A percentile compares a stretch with the other conserved stretches of the same genome.
Conservation (phyloP, 2,329 filamentous ascomycete genomes). For the Nothopassalora personata region DNA sequence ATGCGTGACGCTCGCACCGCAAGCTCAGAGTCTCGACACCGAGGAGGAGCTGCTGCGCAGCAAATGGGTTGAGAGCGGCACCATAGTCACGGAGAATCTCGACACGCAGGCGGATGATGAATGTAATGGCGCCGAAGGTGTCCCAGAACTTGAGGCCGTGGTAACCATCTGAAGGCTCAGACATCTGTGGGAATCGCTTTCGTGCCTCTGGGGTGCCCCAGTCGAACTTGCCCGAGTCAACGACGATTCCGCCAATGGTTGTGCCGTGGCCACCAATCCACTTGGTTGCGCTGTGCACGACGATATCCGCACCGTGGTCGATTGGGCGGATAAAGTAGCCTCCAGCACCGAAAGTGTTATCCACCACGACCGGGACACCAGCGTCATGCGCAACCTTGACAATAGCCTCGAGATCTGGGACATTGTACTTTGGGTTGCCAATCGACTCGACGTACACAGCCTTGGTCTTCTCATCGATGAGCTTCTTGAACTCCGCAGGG, state of each 20-base stretch:
- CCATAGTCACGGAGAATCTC: conserved; percentile 88
- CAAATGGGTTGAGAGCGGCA: conserved; percentile 78
- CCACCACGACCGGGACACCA: conserved; percentile 60
- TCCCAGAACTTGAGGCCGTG: conserved; percentile 94
- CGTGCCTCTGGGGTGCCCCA: conserved; percentile 69
- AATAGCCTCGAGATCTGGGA: conserved; percentile 85
- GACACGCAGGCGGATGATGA: conserved; percentile 78
- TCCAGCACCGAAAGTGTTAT: conserved; percentile 93
- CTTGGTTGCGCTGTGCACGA: conserved; percentile 91
- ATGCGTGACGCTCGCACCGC: conserved; percentile 77
- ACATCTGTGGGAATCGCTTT: conserved; percentile 81
- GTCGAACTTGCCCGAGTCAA: conserved; percentile 89
- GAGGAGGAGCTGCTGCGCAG: conserved; percentile 82
- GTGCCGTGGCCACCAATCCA: conserved; percentile 94
- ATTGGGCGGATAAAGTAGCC: conserved; percentile 85
- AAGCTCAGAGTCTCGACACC: conserved; percentile 87
- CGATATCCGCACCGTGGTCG: conserved; percentile 85
- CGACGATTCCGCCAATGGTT: conserved; percentile 77
- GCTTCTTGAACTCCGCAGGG: conserved; percentile 68
- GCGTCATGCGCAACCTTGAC: conserved; percentile 69
- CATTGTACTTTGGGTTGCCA: conserved; percentile 88
- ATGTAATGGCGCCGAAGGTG: conserved; percentile 76
- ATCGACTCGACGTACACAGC: conserved; percentile 88
- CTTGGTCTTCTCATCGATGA: conserved; percentile 91
- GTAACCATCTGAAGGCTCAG: conserved; percentile 81